A percentile compares a stretch with the other conserved stretches of the same genome.
These are phyloP conservation scores for Lactarius indigo DNA, from an alignment of 768 basidiomycete genomes.

Conservation along the genomic window DNA sequence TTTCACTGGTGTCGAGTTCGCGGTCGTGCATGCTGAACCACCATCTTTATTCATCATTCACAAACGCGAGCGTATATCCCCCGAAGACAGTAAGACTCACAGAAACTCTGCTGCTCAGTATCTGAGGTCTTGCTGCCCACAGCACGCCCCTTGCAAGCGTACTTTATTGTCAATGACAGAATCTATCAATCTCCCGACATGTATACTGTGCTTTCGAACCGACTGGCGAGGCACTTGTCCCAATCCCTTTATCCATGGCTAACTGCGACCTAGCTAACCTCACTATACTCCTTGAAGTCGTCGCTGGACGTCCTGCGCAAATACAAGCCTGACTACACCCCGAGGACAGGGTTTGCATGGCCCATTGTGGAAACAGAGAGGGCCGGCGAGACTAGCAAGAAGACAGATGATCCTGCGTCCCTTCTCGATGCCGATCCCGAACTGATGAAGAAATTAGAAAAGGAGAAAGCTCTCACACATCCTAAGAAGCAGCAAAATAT, in stretches of 20 bases:
- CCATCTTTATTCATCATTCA: constrained; percentile 87
- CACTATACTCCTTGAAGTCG: constrained; percentile 66
- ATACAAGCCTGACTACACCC: constrained; percentile 78
- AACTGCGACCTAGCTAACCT: constrained; percentile 49
- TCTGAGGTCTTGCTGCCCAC: constrained; percentile 13
- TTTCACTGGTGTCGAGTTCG: constrained; percentile 85
- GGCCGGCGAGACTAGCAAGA: constrained; percentile 42
- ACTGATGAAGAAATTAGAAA: constrained; percentile 16
- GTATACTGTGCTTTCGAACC: constrained; percentile 79
- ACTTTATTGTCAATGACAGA: constrained; percentile 85
- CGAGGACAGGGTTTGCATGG: constrained; percentile 82
- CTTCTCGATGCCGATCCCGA: constrained; percentile 21
- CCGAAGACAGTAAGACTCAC: constrained; percentile 64
- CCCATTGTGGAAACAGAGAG: constrained; percentile 58
- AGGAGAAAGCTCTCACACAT: constrained; percentile 13
- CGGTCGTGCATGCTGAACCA: constrained; percentile 73
- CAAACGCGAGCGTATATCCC: constrained; percentile 80
- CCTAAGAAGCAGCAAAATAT: constrained; percentile 62
- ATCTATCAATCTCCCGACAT: constrained; percentile 87
- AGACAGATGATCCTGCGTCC: constrained; percentile 26
- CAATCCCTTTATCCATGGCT: constrained; percentile 1
- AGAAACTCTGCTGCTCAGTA: background rate
- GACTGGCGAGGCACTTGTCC: constrained; percentile 51
- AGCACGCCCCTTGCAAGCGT: constrained; percentile 74
- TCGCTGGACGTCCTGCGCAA: constrained; percentile 72